Evolutionary conservation across 768 basidiomycete species (phyloP).

Genomic region (Mycena leptocephala): DNA sequence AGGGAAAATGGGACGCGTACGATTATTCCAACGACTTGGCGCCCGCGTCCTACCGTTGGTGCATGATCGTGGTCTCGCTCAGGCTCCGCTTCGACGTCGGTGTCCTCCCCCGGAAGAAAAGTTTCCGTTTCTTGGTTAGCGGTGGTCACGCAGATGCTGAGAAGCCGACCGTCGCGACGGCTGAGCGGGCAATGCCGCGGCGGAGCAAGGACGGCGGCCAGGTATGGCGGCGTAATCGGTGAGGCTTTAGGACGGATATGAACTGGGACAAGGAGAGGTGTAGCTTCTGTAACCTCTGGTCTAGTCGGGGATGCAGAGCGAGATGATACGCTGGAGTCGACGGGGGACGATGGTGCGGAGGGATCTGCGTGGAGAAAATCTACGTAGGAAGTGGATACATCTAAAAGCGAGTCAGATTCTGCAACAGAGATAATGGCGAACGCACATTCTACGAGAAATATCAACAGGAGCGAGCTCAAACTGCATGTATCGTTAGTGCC

Average conservation of each 20-base stretch:
- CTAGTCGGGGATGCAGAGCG: constrained; percentile 23
- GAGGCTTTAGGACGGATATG: constrained; percentile 22
- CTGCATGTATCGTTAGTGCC: constrained; percentile 52
- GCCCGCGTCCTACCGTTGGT: constrained; percentile 63
- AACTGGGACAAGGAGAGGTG: constrained; percentile 21
- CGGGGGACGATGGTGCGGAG: constrained; percentile 64
- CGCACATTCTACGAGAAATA: constrained; percentile 89
- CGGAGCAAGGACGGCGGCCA: constrained; percentile 29
- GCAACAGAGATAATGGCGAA: constrained; percentile 26
- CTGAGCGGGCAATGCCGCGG: constrained; percentile 33
- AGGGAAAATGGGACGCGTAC: constrained; percentile 55
- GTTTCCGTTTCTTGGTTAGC: constrained; percentile 38
- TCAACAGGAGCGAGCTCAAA: constrained; percentile 74
- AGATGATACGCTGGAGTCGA: constrained; percentile 46
- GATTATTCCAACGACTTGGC: constrained; percentile 84
- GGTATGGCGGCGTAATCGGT: constrained; percentile 11
- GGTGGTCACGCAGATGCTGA: constrained; percentile 40
- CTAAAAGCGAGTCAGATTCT: constrained; percentile 53
- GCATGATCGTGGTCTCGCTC: constrained; percentile 28
- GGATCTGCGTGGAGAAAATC: constrained; percentile 77
- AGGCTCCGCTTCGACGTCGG: constrained; percentile 34
- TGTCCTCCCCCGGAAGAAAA: constrained; percentile 8
- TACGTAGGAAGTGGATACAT: constrained; percentile 83
- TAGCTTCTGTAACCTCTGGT: constrained; percentile 12
- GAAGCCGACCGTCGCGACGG: constrained; percentile 31